These are phyloP conservation scores for Evernia prunastri DNA, from an alignment of 495 filamentous ascomycete genomes.

Conservation along the genomic window DNA sequence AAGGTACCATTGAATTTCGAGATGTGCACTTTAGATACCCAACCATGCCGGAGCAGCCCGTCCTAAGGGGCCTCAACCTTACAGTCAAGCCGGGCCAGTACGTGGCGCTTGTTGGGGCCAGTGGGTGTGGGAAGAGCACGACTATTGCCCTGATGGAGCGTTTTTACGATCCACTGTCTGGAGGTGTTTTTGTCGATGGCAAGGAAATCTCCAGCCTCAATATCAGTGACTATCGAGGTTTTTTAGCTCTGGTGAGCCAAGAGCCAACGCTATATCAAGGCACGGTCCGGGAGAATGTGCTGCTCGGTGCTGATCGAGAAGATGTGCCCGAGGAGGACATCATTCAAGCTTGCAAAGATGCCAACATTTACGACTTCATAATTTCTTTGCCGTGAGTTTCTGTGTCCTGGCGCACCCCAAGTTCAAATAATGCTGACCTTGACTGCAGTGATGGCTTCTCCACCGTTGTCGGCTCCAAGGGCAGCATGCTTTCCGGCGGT, in stretches of 20 bases:
- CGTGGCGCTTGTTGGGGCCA: slow-evolving; percentile 73
- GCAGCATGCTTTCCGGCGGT: slow-evolving; percentile 70
- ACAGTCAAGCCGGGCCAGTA: slow-evolving; percentile 69
- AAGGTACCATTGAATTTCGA: slow-evolving; percentile 68
- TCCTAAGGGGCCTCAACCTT: slow-evolving; percentile 67
- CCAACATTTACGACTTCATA: slow-evolving; percentile 92
- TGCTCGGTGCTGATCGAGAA: slow-evolving; percentile 59
- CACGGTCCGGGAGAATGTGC: slow-evolving; percentile 74
- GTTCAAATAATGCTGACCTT: slow-evolving; percentile 29
- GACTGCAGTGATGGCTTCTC: slow-evolving; percentile 59
- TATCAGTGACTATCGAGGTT: slow-evolving; percentile 67
- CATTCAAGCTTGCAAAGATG: slow-evolving; percentile 71
- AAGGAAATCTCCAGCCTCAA: slow-evolving; percentile 68
- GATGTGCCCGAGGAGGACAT: slow-evolving; percentile 63
- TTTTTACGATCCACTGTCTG: slow-evolving; percentile 76
- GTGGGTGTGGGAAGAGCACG: slow-evolving; percentile 79
- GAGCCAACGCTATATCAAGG: slow-evolving; percentile 86
- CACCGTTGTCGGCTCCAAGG: slow-evolving; percentile 71
- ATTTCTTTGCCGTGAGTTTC: slow-evolving; percentile 52
- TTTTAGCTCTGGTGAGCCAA: slow-evolving; percentile 75
- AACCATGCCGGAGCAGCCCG: slow-evolving; percentile 70
- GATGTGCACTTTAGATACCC: slow-evolving; percentile 80
- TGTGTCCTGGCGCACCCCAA: background rate
- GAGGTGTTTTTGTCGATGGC: slow-evolving; percentile 66
- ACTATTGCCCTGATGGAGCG: slow-evolving; percentile 74